Base-by-base conservation (phyloP, 2,329 filamentous ascomycete species). In the Simplicillium sp. region DNA sequence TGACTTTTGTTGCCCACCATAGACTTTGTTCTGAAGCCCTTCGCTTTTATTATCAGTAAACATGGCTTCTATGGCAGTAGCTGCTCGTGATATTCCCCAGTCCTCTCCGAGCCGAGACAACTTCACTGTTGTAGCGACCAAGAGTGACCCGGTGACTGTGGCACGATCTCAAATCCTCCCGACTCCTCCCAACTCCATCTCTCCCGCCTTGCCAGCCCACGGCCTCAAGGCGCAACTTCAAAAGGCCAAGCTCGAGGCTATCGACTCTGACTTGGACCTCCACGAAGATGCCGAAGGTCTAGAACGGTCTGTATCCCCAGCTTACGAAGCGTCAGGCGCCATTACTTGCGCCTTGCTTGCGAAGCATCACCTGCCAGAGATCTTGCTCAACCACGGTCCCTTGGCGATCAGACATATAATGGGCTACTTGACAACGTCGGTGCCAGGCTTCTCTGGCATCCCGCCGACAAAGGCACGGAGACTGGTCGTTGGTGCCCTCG, bases 171-270 rank as follows among this genome's bases (percentile, higher is more conserved):
- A 74, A 53, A 70, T 77, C 61, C 79, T 95, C 56, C 87, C 85
- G 48, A 96, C 90, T 60, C 90, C 90, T 58, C 90, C 90, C 46
- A 94, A 90, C 70, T 96, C 89, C 64, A 88, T 96, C 60, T 96
- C 89, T 46, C 90, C 90, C 37, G 82, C 79, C 52, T 74, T 96
- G 50, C 81, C 84, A 53, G 86, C 89, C 45, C 86, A 90, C 54
- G 84, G 83, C 54, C 78, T 84, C 58, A 84, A 83, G 61, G 74
- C 77, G 48, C 81, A 81, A 58, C 70, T 79, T 50, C 73, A 73
- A 56, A 72, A 70, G 61, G 71, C 71, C 48, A 70, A 59, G 51
- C 70, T 79, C 55, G 77, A 80, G 49, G 69, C 73, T 54, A 75
- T 89, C 61, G 87, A 94, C 59, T 92, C 87, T 47, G 88, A 96